phyloP scores from a whole-genome alignment of 116 monocot genomes.

The Zostera marina region DNA sequence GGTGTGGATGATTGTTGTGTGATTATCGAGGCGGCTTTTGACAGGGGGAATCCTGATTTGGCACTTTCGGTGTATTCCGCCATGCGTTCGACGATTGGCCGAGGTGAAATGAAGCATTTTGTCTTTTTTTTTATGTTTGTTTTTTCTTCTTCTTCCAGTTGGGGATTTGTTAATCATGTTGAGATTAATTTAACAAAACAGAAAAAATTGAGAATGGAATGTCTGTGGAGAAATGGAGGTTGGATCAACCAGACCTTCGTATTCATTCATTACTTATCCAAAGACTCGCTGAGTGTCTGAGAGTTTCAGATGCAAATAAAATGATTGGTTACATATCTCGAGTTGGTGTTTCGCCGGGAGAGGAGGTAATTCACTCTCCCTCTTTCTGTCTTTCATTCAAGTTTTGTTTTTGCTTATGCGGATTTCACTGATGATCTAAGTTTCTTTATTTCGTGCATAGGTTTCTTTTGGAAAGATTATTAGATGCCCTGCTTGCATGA shows the following conservation, averaged over 20 bases:
- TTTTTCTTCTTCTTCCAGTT: no score
- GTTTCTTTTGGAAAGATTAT: conserved; percentile 78
- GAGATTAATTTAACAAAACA: conserved; percentile 1
- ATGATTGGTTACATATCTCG: conserved; percentile 48
- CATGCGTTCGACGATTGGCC: conserved; percentile 34
- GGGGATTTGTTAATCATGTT: no score
- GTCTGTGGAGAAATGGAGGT: conserved; percentile 29
- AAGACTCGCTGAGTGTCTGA: conserved; percentile 45
- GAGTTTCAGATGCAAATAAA: conserved; percentile 70
- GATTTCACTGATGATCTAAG: background rate
- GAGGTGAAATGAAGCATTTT: conserved; percentile 27
- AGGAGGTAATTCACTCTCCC: conserved; percentile 40
- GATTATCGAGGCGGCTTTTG: conserved; percentile 50
- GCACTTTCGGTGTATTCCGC: conserved; percentile 68
- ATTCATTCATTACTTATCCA: conserved; percentile 51
- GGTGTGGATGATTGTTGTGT: conserved; percentile 31
- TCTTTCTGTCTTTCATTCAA: background rate
- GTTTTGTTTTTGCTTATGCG: background rate
- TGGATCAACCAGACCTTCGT: conserved; percentile 55
- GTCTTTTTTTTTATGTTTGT: background rate
- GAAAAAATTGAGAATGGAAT: conserved; percentile 21
- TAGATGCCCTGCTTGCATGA: conserved; percentile 55
- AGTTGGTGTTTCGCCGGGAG: conserved; percentile 38
- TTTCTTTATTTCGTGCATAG: conserved; percentile 11
- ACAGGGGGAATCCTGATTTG: conserved; percentile 45